Conservation (phyloP, 2,329 filamentous ascomycete genomes). For the Hymenoscyphus infarciens region DNA sequence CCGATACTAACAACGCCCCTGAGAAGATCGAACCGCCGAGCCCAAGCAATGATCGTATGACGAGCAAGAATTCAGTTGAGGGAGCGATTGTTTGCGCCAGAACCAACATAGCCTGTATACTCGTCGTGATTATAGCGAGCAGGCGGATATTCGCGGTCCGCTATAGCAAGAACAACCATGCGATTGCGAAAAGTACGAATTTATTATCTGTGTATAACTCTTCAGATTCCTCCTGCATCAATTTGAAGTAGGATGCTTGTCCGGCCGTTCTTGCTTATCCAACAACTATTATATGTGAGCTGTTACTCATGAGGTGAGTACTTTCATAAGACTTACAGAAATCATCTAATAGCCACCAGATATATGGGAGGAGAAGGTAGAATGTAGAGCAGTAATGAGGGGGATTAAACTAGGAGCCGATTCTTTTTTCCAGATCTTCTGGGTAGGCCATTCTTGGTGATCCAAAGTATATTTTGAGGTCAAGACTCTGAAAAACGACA, state of each 20-base stretch:
- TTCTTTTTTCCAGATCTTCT: background rate
- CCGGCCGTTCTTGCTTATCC: background rate
- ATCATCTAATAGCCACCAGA: background rate
- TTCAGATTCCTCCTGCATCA: background rate
- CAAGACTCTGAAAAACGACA: too few relatives aligned
- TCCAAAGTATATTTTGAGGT: too few relatives aligned
- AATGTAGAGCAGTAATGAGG: background rate
- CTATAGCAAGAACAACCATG: background rate
- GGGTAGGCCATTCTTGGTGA: background rate
- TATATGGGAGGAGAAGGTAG: background rate
- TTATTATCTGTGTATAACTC: background rate
- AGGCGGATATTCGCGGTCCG: background rate
- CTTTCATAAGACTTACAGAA: background rate
- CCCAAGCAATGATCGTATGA: background rate
- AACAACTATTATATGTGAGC: background rate
- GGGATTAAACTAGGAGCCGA: background rate
- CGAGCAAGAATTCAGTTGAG: background rate
- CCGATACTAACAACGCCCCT: background rate
- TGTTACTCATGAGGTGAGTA: background rate
- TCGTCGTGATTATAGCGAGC: background rate
- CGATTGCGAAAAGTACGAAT: background rate
- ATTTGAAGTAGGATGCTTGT: background rate
- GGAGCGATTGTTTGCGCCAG: background rate
- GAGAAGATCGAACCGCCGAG: background rate
- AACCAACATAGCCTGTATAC: background rate